Base-by-base conservation (phyloP, 805 yeast genomes). In the Yamadazyma tumulicola region DNA sequence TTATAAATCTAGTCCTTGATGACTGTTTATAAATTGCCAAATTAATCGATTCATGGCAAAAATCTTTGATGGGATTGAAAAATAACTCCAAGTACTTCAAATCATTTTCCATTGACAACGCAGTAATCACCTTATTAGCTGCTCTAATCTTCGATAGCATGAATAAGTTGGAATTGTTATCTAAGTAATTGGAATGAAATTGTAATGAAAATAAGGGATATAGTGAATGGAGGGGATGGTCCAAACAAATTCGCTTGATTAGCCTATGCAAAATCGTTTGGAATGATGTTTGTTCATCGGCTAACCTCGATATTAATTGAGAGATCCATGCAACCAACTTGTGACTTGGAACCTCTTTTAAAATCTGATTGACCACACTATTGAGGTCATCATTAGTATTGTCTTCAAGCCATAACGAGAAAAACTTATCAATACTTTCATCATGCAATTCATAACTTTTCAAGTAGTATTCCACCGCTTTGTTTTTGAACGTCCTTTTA, bases 321-420 rank as follows among this genome's bases (percentile, higher is more conserved):
- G 82, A 80, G 23, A 81, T 67, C 96, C 97, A 89, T 0, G 87
- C 75, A 4, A 85, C 66, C 34, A 87, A 74, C 46, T 80, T 80
- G 49, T 67, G 64, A 10, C 74, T 65, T 0, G 94, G 83, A 13
- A 85, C 57, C 0, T 32, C 31, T 0, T 49, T 32, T 2, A 81
- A 48, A 4, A 62, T 58, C 2, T 51, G 45, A 10, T 48, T 48
- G 7, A 84, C 61, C 6, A 58, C 46, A 3, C 24, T 11, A 42
- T 76, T 80, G 4, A 83, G 59, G 0, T 49, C 54, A 1, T 56
- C 69, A 21, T 67, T 65, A 5, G 54, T 52, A 2, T 78, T 67
- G 45, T 77, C 71, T 41, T 81, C 84, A 25, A 91, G 65, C 95
- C 97, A 91, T 8, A 91, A 55, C 0, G 89, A 83, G 55, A 89